Evolutionary conservation across 2,329 filamentous ascomycete genomes (phyloP), one percentile per base, ranked within the genome.

Genomic region (Botrytis tulipae): DNA sequence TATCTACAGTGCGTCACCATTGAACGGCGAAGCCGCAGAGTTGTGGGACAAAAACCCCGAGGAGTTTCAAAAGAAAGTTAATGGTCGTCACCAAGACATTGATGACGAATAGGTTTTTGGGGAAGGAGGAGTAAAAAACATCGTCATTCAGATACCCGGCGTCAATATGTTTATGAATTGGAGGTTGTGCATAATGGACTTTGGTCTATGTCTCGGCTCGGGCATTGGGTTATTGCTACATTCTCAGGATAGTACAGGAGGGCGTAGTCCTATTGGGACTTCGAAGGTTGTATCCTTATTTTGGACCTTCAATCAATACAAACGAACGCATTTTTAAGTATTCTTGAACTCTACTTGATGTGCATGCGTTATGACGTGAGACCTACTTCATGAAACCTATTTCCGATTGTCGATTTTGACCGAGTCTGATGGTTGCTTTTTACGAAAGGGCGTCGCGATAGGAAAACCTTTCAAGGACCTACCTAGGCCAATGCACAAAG

Each of bases 1-100:
- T 46, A 48, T 29, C n/a, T 32, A 73, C 76, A 98, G 95, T 83
- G 90, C 96, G 74, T 97, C 94, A 77, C 96, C 96, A 3, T 86
- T 99, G 76, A 99, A 99, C 80, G 97, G 94, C 74, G 95, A 99
- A 83, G 96, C 96, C 44, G 96, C 97, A 25, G 93, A 97, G 82
- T 87, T 99, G 60, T 99, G 96, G 95, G 95, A 98, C 82, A 94
- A 91, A 78, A 90, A 98, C 82, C 86, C 90, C 54, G 90, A 89
- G 63, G 93, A 97, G 82, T 98, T 96, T 87, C 94, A 97, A 88
- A 89, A 89, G 77, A 91, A 91, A 84, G 89, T 92, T 48, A 79
- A 88, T 76, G 88, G 84, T 67, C 86, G 90, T 74, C 89, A 92
- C 83, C 85, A 85, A 65, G 90, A 91, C 77, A 82, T 91, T 42